A percentile compares a stretch with the other conserved stretches of the same genome.
These are phyloP conservation scores for Cercospora sojina DNA, from an alignment of 2,329 filamentous ascomycete species.

Conservation along the genomic window DNA sequence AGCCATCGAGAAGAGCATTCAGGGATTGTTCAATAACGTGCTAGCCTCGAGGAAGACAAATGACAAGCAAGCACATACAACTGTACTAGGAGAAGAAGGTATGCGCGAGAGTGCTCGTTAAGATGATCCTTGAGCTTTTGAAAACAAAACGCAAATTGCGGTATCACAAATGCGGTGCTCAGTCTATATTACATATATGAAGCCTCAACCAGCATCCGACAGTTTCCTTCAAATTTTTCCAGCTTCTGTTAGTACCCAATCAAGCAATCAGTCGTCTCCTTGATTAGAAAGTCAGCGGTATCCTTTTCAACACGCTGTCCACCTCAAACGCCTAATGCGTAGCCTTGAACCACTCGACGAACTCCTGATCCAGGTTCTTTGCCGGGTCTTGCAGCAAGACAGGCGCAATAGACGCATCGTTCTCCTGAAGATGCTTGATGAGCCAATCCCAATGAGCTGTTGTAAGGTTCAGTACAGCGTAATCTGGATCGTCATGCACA, in stretches of 20 bases:
- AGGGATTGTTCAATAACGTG: no score
- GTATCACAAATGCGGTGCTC: not conserved
- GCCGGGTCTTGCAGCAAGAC: not conserved
- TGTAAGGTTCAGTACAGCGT: not conserved
- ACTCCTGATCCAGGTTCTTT: not conserved
- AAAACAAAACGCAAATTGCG: no score
- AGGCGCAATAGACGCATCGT: not conserved
- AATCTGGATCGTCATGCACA: not conserved
- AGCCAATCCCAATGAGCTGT: not conserved
- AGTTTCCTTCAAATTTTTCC: not conserved
- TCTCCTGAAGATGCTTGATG: not conserved
- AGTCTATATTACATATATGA: not conserved
- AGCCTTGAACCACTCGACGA: not conserved
- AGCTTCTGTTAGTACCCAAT: not conserved
- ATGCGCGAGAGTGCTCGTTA: not conserved
- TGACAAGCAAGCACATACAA: not conserved
- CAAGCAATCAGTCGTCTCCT: not conserved
- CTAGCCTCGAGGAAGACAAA: not conserved
- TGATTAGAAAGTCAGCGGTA: not conserved
- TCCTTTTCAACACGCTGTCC: not conserved
- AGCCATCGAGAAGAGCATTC: not conserved
- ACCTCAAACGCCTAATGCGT: not conserved
- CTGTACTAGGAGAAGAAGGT: not conserved
- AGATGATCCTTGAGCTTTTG: not conserved
- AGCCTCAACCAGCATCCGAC: not conserved